Evolutionary conservation across 2,329 filamentous ascomycete species (phyloP).

Genomic region (Penicillium rolfsii): DNA sequence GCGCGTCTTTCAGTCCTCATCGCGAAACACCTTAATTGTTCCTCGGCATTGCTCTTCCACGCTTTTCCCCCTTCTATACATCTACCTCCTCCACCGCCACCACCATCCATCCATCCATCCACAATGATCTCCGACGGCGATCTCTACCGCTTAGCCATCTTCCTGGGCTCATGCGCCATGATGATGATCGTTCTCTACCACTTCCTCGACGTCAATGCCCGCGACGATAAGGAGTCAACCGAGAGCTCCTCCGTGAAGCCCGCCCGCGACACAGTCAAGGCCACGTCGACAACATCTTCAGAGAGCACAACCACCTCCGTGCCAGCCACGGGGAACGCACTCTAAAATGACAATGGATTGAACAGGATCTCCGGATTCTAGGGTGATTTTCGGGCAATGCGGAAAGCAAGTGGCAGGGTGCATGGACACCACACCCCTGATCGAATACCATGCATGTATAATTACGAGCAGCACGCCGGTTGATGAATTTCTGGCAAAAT

Average conservation of each 20-base stretch:
- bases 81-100: slow-evolving; percentile 4
- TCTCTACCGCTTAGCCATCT: slow-evolving; percentile 88
- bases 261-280: slow-evolving; percentile 9
- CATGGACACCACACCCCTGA: neutral
- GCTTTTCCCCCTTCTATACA: neutral
- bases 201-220: slow-evolving; percentile 93
- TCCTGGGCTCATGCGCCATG: slow-evolving; percentile 88
- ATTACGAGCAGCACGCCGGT: slow-evolving; percentile 9
- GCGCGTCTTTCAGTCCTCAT: neutral
- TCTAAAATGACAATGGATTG: slow-evolving; percentile 7
- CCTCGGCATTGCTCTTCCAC: neutral
- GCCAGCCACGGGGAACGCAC: slow-evolving; percentile 9
- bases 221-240: slow-evolving; percentile 53
- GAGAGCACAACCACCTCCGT: slow-evolving; percentile 4
- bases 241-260: neutral
- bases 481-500: slow-evolving; percentile 8
- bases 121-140: slow-evolving; percentile 94
- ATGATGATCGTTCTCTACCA: slow-evolving; percentile 93
- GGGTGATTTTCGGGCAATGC: neutral
- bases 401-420: neutral
- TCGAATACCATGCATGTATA: slow-evolving; percentile 15
- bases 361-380: slow-evolving; percentile 8
- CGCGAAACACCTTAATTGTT: neutral
- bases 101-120: slow-evolving; percentile 21
- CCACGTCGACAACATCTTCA: slow-evolving; percentile 11